These are phyloP conservation scores for Cicer cuneatum DNA, from an alignment of 306 rosid genomes.

Conservation along the genomic window DNA sequence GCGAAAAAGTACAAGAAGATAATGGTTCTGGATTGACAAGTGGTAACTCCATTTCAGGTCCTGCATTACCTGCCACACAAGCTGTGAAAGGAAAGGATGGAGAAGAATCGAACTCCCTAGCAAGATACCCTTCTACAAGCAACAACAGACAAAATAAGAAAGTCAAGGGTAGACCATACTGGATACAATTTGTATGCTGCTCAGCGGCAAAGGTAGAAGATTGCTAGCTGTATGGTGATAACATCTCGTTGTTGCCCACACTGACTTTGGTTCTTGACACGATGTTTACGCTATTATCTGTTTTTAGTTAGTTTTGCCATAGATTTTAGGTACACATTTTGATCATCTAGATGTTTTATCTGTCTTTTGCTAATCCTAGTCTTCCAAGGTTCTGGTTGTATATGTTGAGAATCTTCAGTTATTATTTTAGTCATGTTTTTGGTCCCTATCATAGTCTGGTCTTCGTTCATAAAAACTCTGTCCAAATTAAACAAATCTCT, in stretches of 20 bases:
- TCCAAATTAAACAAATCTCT: background rate
- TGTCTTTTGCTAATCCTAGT: conserved; percentile 29
- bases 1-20: background rate
- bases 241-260: conserved; percentile 25
- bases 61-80: conserved; percentile 47
- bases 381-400: conserved; percentile 30
- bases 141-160: conserved; percentile 53
- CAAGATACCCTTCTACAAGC: conserved; percentile 46
- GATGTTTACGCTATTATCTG: conserved; percentile 21
- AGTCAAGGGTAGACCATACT: conserved; percentile 59
- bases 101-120: conserved; percentile 70
- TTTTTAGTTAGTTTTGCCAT: conserved; percentile 20
- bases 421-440: conserved; percentile 25
- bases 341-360: conserved; percentile 4
- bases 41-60: conserved; percentile 51
- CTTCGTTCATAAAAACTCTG: background rate
- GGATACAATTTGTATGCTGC: conserved; percentile 76
- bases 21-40: conserved; percentile 34
- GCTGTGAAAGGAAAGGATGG: conserved; percentile 45
- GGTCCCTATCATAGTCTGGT: background rate
- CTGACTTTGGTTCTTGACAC: conserved; percentile 3
- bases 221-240: conserved; percentile 12
- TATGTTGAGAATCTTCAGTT: conserved; percentile 38
- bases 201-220: conserved; percentile 29
- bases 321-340: conserved; percentile 36